Evolutionary conservation across 306 rosid genomes (phyloP).

Genomic region (Citrullus amarus): DNA sequence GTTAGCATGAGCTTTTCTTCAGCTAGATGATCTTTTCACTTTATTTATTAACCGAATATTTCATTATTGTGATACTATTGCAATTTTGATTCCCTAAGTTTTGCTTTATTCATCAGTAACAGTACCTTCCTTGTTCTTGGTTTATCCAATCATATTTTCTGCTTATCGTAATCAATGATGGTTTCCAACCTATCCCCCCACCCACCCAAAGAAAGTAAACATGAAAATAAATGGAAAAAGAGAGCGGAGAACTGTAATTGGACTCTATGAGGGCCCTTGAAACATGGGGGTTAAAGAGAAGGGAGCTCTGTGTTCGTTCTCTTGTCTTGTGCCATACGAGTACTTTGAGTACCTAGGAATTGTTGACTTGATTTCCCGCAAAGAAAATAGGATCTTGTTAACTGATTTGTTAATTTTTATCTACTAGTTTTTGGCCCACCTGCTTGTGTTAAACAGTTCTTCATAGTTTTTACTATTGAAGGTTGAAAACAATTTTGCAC

Average conservation of each 20-base stretch:
- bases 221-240: too few relatives aligned
- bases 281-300: too few relatives aligned
- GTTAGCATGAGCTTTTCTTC: conserved; percentile 20
- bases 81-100: conserved; percentile 8
- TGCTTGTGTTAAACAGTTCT: too few relatives aligned
- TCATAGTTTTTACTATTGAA: too few relatives aligned
- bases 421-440: too few relatives aligned
- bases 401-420: too few relatives aligned
- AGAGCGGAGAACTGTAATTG: too few relatives aligned
- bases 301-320: neutral
- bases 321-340: neutral
- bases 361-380: too few relatives aligned
- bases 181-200: neutral
- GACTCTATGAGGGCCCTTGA: too few relatives aligned
- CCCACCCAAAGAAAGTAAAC: too few relatives aligned
- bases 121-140: neutral
- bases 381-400: too few relatives aligned
- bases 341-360: neutral
- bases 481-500: too few relatives aligned
- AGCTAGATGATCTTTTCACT: conserved; percentile 5
- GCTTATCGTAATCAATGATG: neutral
- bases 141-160: neutral
- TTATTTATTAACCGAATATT: neutral
- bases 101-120: neutral
- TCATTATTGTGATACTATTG: neutral